These are phyloP conservation scores for Phytopythium aichiense DNA, from an alignment of 352 stramenopile genomes.

Conservation along the genomic window DNA sequence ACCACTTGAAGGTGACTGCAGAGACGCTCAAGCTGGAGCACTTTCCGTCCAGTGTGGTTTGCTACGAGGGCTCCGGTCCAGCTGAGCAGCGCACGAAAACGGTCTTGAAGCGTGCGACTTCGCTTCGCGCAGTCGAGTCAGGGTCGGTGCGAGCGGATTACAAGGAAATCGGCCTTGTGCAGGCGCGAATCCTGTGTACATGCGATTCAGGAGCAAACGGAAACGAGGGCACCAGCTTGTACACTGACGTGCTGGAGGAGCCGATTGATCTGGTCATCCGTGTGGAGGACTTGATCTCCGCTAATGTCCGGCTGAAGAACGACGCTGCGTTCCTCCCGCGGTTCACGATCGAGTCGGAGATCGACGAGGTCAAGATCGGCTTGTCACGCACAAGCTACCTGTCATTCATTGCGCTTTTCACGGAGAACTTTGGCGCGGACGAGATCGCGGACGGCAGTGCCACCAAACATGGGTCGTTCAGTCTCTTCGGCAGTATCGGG, in stretches of 20 bases:
- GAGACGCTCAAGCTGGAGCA: constrained; percentile 53
- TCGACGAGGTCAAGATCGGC: constrained; percentile 23
- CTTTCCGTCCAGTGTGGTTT: constrained; percentile 51
- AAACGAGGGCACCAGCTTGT: constrained; percentile 14
- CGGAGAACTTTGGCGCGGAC: constrained; percentile 75
- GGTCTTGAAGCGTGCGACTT: constrained; percentile 11
- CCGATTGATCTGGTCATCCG: constrained; percentile 53
- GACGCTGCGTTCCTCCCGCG: constrained; percentile 42
- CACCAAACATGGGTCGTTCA: not conserved
- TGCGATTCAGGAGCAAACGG: not conserved
- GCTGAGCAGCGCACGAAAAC: constrained; percentile 28
- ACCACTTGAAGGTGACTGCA: constrained; percentile 59
- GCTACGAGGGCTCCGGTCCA: constrained; percentile 27
- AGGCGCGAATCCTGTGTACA: constrained; percentile 50
- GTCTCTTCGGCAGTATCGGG: constrained; percentile 10
- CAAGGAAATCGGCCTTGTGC: constrained; percentile 39
- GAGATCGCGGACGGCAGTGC: constrained; percentile 19
- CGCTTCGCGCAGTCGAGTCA: constrained; percentile 11
- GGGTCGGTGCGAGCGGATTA: constrained; percentile 21
- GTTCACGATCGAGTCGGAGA: constrained; percentile 51
- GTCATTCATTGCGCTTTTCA: constrained; percentile 52
- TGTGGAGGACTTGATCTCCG: constrained; percentile 65
- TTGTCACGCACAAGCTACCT: constrained; percentile 51
- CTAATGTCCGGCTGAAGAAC: constrained; percentile 31
- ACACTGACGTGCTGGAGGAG: constrained; percentile 31